Evolutionary conservation across 305 asterid genomes (phyloP), one percentile per base, ranked within the genome.

Genomic region (Ilex paraguariensis): DNA sequence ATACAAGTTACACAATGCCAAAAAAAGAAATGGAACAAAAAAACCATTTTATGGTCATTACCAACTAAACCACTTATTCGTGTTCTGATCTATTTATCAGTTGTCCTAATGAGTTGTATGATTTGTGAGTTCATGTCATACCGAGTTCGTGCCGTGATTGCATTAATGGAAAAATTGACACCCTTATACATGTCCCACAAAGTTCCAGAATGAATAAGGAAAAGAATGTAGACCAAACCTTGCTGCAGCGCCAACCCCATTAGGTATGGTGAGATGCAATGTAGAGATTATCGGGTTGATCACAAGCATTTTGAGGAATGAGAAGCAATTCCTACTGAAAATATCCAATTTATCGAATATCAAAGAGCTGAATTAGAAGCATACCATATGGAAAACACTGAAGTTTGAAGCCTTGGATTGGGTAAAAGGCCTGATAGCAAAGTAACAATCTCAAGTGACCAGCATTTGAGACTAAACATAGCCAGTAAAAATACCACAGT

Each of bases 201-300:
- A 36, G 6, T 36, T 36, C 4, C 17, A 50, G 13, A 50, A 50
- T 12, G 54, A 5, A 13, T 4, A 4, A 15, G 17, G 3, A 13
- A 12, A 50, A 15, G 5, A 5, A 15, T 54, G 3, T 31, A 55
- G 63, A 44, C 12, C 73, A 36, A 15, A 88, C 96, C 96, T 88
- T 71, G 86, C 87, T 54, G 89, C 91, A 61, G 81, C 87, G 10
- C 91, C 87, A 17, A 79, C 77, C 46, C 90, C 79, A 73, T 75
- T 85, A 2, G 88, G 91, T 54, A 85, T 62, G 60, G 66, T 81
- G 66, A 64, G 83, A 65, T 88, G 91, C 72, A 77, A 32, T 52
- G 76, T 62, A 3, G 84, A 59, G 30, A 79, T 56, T 5, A 82
- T 82, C 63, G 83, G 75, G 86, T 94, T 85, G 87, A 45, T 33